Conservation (phyloP, 1,284 basidiomycete species). For the Tylopilus sp. region DNA sequence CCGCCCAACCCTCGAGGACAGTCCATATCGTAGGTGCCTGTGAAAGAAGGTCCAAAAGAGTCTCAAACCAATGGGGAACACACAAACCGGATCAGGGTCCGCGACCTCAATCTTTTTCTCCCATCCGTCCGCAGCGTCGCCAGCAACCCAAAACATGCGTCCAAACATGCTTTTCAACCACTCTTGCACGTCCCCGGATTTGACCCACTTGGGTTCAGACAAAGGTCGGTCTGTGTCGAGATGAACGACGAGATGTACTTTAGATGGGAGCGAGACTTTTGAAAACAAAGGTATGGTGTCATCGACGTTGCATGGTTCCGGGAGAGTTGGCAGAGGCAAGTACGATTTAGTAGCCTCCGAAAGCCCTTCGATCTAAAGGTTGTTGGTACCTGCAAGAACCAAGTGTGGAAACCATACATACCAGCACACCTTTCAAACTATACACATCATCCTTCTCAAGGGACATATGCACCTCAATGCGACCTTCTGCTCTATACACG, state of each 20-base stretch:
- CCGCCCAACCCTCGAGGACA: slow-evolving; percentile 85
- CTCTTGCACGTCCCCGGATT: slow-evolving; percentile 88
- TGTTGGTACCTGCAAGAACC: slow-evolving; percentile 12
- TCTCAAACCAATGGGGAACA: slow-evolving; percentile 19
- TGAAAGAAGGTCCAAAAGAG: slow-evolving; percentile 9
- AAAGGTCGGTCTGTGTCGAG: slow-evolving; percentile 86
- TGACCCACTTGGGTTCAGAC: slow-evolving; percentile 95
- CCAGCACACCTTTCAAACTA: slow-evolving; percentile 72
- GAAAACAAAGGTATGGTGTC: slow-evolving; percentile 67
- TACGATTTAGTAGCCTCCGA: slow-evolving; percentile 73
- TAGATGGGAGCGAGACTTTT: slow-evolving; percentile 50
- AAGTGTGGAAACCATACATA: slow-evolving; percentile 39
- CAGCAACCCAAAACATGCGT: slow-evolving; percentile 75
- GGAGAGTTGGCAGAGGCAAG: slow-evolving; percentile 51
- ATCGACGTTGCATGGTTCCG: slow-evolving; percentile 49
- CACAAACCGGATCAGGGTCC: slow-evolving; percentile 90
- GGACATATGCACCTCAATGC: slow-evolving; percentile 78
- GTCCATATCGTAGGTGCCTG: slow-evolving; percentile 90
- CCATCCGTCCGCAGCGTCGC: slow-evolving; percentile 79
- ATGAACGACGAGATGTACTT: slow-evolving; percentile 59
- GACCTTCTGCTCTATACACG: slow-evolving; percentile 79
- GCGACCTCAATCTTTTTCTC: slow-evolving; percentile 87
- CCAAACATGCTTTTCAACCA: slow-evolving; percentile 90
- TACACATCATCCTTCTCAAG: slow-evolving; percentile 54
- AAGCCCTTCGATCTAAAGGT: slow-evolving; percentile 67